Evolutionary conservation across 768 basidiomycete genomes (phyloP).

Genomic region (Rubroboletus pulcherrimus): DNA sequence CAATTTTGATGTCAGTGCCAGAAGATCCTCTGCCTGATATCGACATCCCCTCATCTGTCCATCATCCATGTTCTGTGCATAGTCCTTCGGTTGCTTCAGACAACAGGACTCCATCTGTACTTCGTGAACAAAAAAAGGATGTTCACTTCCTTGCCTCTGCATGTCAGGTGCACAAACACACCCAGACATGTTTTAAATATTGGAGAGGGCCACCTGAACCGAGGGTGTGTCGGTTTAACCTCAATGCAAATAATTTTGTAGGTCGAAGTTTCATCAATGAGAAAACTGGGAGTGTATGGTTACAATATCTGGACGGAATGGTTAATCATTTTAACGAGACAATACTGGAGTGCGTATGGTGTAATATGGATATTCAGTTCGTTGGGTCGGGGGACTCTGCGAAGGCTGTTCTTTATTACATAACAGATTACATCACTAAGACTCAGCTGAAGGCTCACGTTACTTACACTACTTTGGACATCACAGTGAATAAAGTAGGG

Average conservation of each 20-base stretch:
- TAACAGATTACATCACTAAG: background rate
- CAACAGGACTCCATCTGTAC: too few species aligned
- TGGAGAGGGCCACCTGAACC: background rate
- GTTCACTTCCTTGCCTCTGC: background rate
- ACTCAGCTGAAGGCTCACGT: background rate
- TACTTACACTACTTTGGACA: background rate
- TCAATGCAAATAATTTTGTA: background rate
- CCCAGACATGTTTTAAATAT: background rate
- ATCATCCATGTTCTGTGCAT: background rate
- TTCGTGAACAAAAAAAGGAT: background rate
- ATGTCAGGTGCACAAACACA: background rate
- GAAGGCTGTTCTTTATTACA: background rate
- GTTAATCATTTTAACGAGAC: background rate
- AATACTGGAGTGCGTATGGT: background rate
- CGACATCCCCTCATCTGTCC: background rate
- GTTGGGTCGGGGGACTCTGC: accelerated
- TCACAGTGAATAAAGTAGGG: background rate
- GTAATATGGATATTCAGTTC: too few species aligned
- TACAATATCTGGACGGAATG: background rate
- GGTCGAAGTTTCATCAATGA: background rate
- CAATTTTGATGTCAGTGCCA: too few species aligned
- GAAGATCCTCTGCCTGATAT: background rate
- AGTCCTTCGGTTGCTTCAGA: too few species aligned
- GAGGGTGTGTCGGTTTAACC: background rate
- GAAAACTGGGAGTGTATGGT: accelerated